Evolutionary conservation across 2,329 filamentous ascomycete species (phyloP).

Genomic region (Diplodia intermedia): DNA sequence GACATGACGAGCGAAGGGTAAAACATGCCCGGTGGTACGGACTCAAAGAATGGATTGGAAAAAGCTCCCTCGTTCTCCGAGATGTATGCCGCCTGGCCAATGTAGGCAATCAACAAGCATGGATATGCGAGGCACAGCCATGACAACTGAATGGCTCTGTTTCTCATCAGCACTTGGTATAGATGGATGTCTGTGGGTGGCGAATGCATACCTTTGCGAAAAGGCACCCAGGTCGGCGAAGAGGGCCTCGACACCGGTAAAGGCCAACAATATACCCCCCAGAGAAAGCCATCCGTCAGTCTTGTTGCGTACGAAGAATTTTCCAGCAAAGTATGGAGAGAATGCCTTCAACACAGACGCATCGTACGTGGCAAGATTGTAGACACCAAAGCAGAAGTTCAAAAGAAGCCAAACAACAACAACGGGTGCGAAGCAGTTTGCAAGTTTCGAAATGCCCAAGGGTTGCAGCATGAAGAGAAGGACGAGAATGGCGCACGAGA

Average conservation of each 20-base stretch:
- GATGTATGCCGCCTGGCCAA: conserved; percentile 78
- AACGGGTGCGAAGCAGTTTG: conserved; percentile 68
- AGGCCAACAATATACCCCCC: conserved; percentile 73
- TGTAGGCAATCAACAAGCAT: conserved; percentile 70
- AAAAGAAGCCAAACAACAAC: conserved; percentile 71
- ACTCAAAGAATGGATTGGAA: conserved; percentile 76
- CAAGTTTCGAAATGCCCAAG: conserved; percentile 67
- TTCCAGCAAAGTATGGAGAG: conserved; percentile 63
- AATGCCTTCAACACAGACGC: conserved; percentile 60
- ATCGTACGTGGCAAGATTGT: conserved; percentile 59
- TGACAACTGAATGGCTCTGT: conserved; percentile 71
- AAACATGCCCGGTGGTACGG: conserved; percentile 70
- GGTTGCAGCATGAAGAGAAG: conserved; percentile 70
- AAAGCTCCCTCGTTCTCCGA: conserved; percentile 65
- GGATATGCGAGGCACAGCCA: conserved; percentile 75
- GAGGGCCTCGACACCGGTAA: conserved; percentile 78
- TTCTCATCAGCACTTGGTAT: neutral
- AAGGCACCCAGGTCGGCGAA: conserved; percentile 83
- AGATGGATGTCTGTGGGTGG: neutral
- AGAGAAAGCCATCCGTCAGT: conserved; percentile 68
- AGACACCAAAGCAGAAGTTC: conserved; percentile 68
- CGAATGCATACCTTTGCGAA: conserved; percentile 51
- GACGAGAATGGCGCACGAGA: conserved; percentile 69
- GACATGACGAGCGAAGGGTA: conserved; percentile 73
- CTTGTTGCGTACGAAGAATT: conserved; percentile 66